A percentile compares a stretch with the other conserved stretches of the same genome.
Evolutionary conservation across 305 asterid genomes (phyloP).

Genomic region (Solanum hybrid): DNA sequence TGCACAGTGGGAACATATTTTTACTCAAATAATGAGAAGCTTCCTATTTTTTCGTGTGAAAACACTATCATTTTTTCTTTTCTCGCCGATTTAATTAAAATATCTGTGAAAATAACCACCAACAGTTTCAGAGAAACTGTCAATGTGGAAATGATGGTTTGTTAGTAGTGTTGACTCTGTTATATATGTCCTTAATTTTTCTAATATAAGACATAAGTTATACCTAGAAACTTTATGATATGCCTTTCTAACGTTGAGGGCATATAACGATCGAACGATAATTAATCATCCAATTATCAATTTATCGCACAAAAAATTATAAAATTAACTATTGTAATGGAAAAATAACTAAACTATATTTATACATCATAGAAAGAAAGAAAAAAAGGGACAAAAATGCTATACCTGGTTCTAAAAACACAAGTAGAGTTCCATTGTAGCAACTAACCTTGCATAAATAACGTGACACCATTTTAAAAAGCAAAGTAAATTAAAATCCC

Average conservation of each 20-base stretch:
- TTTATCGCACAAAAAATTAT: not conserved
- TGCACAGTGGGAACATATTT: fast-evolving
- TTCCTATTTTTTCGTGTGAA: not conserved
- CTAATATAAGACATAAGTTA: not conserved
- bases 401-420: not conserved
- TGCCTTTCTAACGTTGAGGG: not conserved
- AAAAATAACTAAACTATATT: not conserved
- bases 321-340: not conserved
- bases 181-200: not conserved
- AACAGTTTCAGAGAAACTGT: not conserved
- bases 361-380: not conserved
- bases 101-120: not conserved
- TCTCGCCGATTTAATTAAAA: fast-evolving
- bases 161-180: not conserved
- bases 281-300: not conserved
- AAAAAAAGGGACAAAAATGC: not conserved
- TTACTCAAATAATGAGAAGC: not conserved
- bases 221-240: not conserved
- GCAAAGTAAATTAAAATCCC: not conserved
- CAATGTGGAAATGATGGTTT: not conserved
- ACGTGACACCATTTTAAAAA: not conserved
- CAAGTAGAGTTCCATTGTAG: not conserved
- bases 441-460: not conserved
- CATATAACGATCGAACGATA: not conserved
- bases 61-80: not conserved